A percentile compares a stretch with the other conserved stretches of the same genome.
Conservation (phyloP, 2,329 filamentous ascomycete species). For the Microdochium bolleyi region DNA sequence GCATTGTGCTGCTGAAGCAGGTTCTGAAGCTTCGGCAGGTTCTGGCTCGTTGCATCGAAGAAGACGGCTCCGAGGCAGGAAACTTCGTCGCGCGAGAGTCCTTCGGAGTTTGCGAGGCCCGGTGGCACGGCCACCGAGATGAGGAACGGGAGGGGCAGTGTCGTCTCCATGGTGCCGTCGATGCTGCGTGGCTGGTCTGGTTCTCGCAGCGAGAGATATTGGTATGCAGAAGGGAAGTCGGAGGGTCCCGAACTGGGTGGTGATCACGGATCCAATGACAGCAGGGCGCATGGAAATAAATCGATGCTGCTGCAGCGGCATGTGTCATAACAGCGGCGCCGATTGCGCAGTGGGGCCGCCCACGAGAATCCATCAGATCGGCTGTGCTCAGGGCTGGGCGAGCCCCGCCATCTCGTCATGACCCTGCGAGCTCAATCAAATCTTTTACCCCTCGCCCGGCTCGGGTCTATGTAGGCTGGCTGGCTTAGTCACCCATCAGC, state of each 20-base stretch:
- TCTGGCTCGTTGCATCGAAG: slow-evolving; percentile 37
- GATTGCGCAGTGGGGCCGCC: not conserved
- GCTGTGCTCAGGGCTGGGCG: too few species aligned
- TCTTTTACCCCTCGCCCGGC: not conserved
- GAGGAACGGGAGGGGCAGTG: slow-evolving; percentile 55
- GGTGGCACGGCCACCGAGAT: slow-evolving; percentile 46
- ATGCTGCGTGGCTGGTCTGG: not conserved
- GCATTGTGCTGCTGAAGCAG: slow-evolving; percentile 42
- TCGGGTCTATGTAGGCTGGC: too few species aligned
- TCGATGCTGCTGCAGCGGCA: not conserved
- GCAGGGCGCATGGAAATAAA: not conserved
- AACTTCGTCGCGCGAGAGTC: slow-evolving; percentile 48
- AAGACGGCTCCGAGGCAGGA: slow-evolving; percentile 52
- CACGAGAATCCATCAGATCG: not conserved
- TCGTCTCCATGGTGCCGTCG: slow-evolving; percentile 50
- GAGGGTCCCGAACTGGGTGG: not conserved
- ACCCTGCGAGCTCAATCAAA: not conserved
- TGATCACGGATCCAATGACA: not conserved
- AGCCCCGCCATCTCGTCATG: not conserved
- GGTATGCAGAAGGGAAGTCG: not conserved
- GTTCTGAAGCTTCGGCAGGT: slow-evolving; percentile 31
- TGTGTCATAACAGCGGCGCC: not conserved
- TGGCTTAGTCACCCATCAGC: too few species aligned
- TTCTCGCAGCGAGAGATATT: not conserved
- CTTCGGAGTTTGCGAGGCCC: slow-evolving; percentile 38